These are phyloP conservation scores for Lactarius sp. DNA, from an alignment of 768 basidiomycete species.

Conservation along the genomic window DNA sequence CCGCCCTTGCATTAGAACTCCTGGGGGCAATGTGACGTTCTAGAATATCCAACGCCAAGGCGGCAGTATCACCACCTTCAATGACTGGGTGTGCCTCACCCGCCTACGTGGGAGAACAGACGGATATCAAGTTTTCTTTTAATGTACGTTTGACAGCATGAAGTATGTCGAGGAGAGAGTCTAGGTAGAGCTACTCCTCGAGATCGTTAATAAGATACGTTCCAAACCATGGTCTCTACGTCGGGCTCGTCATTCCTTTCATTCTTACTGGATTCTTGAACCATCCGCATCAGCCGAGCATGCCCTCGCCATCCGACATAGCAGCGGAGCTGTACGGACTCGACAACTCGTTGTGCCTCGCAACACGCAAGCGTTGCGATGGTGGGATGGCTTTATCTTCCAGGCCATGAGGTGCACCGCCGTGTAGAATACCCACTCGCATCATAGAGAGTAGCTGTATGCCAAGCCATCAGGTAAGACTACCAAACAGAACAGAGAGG, in stretches of 20 bases:
- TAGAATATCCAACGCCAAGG: too few relatives aligned
- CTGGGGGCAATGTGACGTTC: too few relatives aligned
- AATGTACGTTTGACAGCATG: not conserved
- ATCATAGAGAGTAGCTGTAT: constrained; percentile 50
- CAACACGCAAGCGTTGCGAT: constrained; percentile 43
- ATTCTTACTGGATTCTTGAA: not conserved
- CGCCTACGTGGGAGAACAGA: not conserved
- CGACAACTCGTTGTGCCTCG: constrained; percentile 35
- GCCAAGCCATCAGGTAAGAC: constrained; percentile 7
- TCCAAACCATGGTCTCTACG: not conserved
- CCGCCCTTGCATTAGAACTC: not conserved
- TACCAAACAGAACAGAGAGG: constrained; percentile 4
- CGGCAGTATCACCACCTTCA: too few relatives aligned
- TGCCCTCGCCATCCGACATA: constrained; percentile 34
- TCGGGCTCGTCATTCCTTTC: not conserved
- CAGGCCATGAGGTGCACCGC: constrained; percentile 48
- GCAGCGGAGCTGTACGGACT: constrained; percentile 34
- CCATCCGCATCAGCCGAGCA: constrained; percentile 30
- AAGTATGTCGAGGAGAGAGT: not conserved
- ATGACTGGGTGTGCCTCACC: not conserved
- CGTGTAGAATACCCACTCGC: constrained; percentile 53
- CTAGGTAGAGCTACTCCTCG: not conserved
- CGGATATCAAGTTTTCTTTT: not conserved
- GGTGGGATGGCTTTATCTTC: constrained; percentile 47
- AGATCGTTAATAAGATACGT: not conserved